phyloP scores from a whole-genome alignment of 371 early-diverging fungal genomes.

The Syncephalis plumigaleata region DNA sequence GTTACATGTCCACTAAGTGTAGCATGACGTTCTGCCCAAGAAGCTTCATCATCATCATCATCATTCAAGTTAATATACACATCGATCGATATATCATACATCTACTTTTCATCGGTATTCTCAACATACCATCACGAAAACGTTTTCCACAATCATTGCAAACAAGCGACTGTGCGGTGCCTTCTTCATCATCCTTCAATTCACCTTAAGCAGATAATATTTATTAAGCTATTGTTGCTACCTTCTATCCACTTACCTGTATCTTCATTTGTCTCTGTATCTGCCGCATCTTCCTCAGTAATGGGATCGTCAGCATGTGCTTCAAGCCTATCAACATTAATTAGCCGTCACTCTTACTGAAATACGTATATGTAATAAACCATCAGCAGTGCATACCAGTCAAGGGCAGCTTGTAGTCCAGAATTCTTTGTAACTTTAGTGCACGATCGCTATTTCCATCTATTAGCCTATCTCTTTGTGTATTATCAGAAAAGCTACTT shows the following conservation, averaged over 20 bases:
- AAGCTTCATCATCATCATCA: conserved; percentile 16
- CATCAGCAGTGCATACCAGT: conserved; percentile 37
- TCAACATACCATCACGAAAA: conserved; percentile 46
- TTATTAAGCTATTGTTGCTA: neutral
- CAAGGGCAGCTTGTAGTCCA: conserved; percentile 78
- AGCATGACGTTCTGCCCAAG: conserved; percentile 69
- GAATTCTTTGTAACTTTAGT: conserved; percentile 58
- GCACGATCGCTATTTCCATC: conserved; percentile 25
- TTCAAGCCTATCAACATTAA: conserved; percentile 31
- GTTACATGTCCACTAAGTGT: conserved; percentile 63
- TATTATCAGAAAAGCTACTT: conserved; percentile 8
- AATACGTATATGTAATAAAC: neutral
- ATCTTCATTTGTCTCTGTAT: neutral
- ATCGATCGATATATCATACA: conserved; percentile 1
- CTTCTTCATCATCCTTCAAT: conserved; percentile 39
- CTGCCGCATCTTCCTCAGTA: conserved; percentile 14
- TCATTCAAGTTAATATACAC: neutral
- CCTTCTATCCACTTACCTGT: neutral
- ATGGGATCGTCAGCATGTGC: conserved; percentile 38
- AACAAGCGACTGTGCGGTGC: conserved; percentile 52
- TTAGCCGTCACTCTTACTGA: neutral
- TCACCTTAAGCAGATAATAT: conserved; percentile 23
- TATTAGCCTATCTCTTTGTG: neutral
- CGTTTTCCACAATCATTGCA: conserved; percentile 80
- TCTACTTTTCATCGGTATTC: neutral